Conservation (phyloP, 768 basidiomycete genomes). For the Phlebiopsis flavidoalba region DNA sequence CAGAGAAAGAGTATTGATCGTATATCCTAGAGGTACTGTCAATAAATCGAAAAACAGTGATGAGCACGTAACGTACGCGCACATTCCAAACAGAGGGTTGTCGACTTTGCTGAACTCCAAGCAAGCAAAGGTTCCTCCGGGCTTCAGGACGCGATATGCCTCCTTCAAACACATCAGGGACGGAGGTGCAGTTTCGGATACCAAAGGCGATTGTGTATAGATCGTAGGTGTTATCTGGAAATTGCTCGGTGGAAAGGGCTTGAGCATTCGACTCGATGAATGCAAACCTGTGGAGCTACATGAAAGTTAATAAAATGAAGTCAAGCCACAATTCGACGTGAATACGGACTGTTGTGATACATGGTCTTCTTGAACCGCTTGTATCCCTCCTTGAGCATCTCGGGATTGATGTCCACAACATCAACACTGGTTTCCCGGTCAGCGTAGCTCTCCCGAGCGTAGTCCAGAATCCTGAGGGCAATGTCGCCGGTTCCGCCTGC, state of each 20-base stretch:
- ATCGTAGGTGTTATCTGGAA: conserved; percentile 83
- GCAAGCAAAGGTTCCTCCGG: conserved; percentile 92
- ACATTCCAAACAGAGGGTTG: conserved; percentile 85
- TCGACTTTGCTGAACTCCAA: conserved; percentile 93
- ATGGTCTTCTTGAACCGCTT: conserved; percentile 93
- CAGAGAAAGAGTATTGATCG: conserved; percentile 91
- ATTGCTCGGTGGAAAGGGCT: conserved; percentile 55
- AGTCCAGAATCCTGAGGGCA: conserved; percentile 88
- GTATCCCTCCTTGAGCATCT: conserved; percentile 92
- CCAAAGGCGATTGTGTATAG: conserved; percentile 99
- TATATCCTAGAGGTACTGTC: conserved; percentile 55
- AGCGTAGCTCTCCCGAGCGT: conserved; percentile 81
- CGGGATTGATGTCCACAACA: conserved; percentile 89
- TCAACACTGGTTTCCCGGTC: conserved; percentile 88
- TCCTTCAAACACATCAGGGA: conserved; percentile 83
- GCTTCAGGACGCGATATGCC: conserved; percentile 91
- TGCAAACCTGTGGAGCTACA: conserved; percentile 83
- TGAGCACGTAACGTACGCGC: conserved; percentile 37
- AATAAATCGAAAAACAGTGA: neutral
- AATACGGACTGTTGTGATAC: conserved; percentile 87
- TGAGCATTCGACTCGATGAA: conserved; percentile 96
- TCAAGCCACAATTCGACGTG: neutral
- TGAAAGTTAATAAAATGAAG: conserved; percentile 1
- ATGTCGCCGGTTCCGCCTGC: conserved; percentile 99
- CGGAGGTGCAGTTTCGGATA: conserved; percentile 93